A percentile compares a stretch with the other conserved stretches of the same genome.
Conservation (phyloP, 202 grass and related monocot species). For the Saccharum hybrid region DNA sequence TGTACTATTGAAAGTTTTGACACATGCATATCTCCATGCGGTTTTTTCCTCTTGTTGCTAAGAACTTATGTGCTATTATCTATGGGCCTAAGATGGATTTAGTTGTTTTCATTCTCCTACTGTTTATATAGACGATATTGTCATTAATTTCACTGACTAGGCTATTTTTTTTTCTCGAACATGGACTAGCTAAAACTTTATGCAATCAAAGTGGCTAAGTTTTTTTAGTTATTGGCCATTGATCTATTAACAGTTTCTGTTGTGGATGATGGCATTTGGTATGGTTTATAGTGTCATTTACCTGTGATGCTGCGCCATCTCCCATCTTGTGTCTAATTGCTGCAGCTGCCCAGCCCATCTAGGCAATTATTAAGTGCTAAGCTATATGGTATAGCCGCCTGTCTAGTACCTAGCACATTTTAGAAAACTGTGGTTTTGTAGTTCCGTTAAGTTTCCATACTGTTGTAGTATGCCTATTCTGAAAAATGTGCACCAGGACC, state of each 20-base stretch:
- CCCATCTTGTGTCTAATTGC: not conserved
- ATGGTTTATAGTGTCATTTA: slow-evolving; percentile 21
- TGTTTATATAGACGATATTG: not conserved
- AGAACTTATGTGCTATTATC: slow-evolving; percentile 4
- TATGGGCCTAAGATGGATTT: not conserved
- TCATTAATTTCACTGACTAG: not conserved
- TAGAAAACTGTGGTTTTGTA: not conserved
- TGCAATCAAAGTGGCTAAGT: slow-evolving; percentile 8
- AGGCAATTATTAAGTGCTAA: not conserved
- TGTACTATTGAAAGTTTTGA: not conserved
- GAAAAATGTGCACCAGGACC: not conserved
- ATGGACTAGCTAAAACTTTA: not conserved
- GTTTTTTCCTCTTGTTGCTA: not conserved
- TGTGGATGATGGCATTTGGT: not conserved
- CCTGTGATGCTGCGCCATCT: not conserved
- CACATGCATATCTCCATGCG: slow-evolving; percentile 15
- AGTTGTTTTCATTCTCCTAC: slow-evolving; percentile 2
- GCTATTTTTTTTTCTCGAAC: not conserved
- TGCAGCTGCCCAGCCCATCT: not conserved
- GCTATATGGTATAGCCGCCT: not conserved
- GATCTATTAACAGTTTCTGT: slow-evolving; percentile 1
- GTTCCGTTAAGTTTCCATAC: not conserved
- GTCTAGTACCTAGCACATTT: not conserved
- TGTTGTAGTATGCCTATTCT: not conserved
- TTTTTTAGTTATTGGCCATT: not conserved